Percentiles rank a stretch among this genome's conserved stretches.
Conservation (phyloP, 2,329 filamentous ascomycete genomes). For the Trichophaea hybrida region DNA sequence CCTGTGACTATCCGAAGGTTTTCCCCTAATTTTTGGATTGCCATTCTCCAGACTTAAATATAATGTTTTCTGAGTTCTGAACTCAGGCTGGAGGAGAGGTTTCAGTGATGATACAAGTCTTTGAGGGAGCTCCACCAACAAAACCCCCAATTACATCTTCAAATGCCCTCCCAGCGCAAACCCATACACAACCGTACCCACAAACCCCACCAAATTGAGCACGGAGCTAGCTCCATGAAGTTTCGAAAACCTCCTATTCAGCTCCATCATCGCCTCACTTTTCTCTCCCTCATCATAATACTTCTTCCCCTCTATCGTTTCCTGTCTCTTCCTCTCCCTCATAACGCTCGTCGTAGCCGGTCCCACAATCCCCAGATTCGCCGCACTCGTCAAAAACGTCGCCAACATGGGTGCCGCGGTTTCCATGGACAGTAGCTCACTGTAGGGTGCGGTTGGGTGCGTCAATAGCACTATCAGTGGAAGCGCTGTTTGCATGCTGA, state of each 20-base stretch:
- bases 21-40: too few relatives aligned
- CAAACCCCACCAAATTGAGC: conserved; percentile 57
- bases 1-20: too few relatives aligned
- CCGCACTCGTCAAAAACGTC: conserved; percentile 48
- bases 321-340: conserved; percentile 32
- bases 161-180: conserved; percentile 46
- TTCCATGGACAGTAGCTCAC: conserved; percentile 8
- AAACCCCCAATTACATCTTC: neutral
- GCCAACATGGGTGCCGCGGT: conserved; percentile 17
- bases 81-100: too few relatives aligned
- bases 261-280: conserved; percentile 63
- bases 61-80: too few relatives aligned
- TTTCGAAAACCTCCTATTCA: conserved; percentile 65
- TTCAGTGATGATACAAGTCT: too few relatives aligned
- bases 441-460: conserved; percentile 1
- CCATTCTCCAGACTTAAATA: too few relatives aligned
- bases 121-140: too few relatives aligned
- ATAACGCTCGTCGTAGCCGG: conserved; percentile 64
- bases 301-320: conserved; percentile 78
- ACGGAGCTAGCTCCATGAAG: conserved; percentile 72
- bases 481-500: conserved; percentile 62
- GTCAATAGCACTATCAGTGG: conserved; percentile 64
- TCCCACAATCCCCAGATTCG: conserved; percentile 57
- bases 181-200: conserved; percentile 63
- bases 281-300: conserved; percentile 66